These are phyloP conservation scores for Gossypium thurberi DNA, from an alignment of 345 rosid species.

Conservation along the genomic window DNA sequence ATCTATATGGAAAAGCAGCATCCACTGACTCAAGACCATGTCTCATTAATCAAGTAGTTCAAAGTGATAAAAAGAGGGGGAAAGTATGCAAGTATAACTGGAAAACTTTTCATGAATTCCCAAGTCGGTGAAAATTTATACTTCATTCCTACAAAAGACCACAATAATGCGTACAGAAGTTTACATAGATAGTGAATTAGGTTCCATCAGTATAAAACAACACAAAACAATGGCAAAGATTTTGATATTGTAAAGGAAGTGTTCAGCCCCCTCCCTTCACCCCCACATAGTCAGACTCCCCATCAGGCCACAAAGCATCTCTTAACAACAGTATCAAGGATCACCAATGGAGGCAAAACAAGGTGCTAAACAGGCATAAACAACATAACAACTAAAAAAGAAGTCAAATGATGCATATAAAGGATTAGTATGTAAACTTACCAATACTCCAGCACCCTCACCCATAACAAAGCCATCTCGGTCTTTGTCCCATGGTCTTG, in stretches of 20 bases:
- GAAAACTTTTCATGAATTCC: background rate
- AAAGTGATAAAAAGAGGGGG: background rate
- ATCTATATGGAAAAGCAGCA: background rate
- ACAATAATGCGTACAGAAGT: background rate
- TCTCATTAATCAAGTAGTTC: background rate
- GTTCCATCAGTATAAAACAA: background rate
- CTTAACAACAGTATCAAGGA: background rate
- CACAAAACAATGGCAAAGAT: background rate
- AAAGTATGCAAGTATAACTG: background rate
- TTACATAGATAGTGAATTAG: background rate
- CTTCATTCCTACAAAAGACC: background rate
- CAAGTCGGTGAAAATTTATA: background rate
- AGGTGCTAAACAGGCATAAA: background rate
- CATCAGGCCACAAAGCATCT: background rate
- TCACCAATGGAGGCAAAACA: background rate
- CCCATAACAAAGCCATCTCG: conserved; percentile 99
- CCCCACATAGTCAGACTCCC: background rate
- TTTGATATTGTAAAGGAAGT: background rate
- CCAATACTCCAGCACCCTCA: conserved; percentile 97
- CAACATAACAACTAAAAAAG: background rate
- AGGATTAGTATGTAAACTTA: conserved; percentile 28
- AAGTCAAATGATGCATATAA: background rate
- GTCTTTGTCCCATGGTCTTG: conserved; percentile 96
- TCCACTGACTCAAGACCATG: background rate
- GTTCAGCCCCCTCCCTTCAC: background rate